Evolutionary conservation across 2,329 filamentous ascomycete species (phyloP).

Genomic region (Didymella keratinophila): DNA sequence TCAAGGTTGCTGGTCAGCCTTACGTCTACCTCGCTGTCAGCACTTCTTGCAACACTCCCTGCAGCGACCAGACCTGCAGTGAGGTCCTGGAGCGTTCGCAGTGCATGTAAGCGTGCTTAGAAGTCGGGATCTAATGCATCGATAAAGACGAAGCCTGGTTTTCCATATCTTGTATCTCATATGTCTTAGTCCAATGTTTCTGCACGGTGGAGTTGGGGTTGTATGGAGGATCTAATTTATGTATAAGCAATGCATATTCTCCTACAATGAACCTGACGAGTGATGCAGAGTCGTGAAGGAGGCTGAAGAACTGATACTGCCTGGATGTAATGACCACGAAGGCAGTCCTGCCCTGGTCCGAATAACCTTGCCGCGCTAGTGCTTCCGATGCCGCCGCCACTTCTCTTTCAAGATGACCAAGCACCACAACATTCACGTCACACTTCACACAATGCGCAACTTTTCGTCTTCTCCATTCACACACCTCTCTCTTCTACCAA

Average conservation of each 20-base stretch:
- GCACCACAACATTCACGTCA: constrained; percentile 35
- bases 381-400: constrained; percentile 44
- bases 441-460: constrained; percentile 18
- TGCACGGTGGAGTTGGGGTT: constrained; percentile 25
- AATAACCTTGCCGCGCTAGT: constrained; percentile 16
- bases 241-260: constrained; percentile 23
- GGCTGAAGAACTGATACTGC: too few relatives aligned
- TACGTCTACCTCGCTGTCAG: constrained; percentile 37
- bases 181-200: constrained; percentile 10
- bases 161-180: constrained; percentile 8
- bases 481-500: not conserved
- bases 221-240: constrained; percentile 26
- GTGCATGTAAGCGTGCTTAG: constrained; percentile 25
- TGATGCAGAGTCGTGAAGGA: too few relatives aligned
- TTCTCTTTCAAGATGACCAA: constrained; percentile 41
- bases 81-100: constrained; percentile 34
- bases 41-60: constrained; percentile 34
- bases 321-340: too few relatives aligned
- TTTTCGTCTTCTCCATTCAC: not conserved
- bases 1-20: constrained; percentile 34
- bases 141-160: not conserved
- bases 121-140: not conserved
- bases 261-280: not conserved
- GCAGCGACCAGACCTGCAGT: constrained; percentile 30
- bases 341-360: constrained; percentile 3